Percentiles rank a stretch among this genome's conserved stretches.
Conservation (phyloP, 2,329 filamentous ascomycete species). For the Saccharata proteae region DNA sequence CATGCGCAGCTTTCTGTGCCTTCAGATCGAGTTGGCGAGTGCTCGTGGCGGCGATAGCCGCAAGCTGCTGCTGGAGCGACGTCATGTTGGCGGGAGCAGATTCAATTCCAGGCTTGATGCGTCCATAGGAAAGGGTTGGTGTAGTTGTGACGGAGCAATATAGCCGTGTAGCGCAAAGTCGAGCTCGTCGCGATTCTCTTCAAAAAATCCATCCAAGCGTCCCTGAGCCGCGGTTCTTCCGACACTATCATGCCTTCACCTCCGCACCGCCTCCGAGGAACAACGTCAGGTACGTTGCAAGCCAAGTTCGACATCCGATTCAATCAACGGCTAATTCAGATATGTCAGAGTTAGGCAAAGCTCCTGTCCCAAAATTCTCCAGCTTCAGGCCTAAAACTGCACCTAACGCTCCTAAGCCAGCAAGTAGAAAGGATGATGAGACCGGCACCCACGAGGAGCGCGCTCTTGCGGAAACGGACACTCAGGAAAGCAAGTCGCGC, state of each 20-base stretch:
- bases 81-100: constrained; percentile 44
- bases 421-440: too few species aligned
- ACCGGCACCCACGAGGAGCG: too few species aligned
- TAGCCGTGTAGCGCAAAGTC: constrained; percentile 1
- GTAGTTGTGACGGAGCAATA: constrained; percentile 8
- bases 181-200: constrained; percentile 3
- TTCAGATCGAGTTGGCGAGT: constrained; percentile 87
- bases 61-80: constrained; percentile 85
- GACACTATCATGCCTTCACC: constrained; percentile 5
- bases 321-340: too few species aligned
- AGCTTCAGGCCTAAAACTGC: constrained; percentile 52
- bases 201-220: constrained; percentile 6
- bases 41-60: constrained; percentile 79
- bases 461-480: too few species aligned
- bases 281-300: constrained; percentile 5
- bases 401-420: constrained; percentile 11
- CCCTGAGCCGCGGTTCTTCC: constrained; percentile 8
- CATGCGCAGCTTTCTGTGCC: constrained; percentile 82
- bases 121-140: constrained; percentile 1
- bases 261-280: neutral
- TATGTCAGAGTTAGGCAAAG: constrained; percentile 4
- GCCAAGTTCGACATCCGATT: neutral
- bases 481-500: too few species aligned
- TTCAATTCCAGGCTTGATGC: neutral
- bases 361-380: constrained; percentile 54